Evolutionary conservation across 2,329 filamentous ascomycete genomes (phyloP), one percentile per base, ranked within the genome.

Genomic region (Juglanconis oblonga): DNA sequence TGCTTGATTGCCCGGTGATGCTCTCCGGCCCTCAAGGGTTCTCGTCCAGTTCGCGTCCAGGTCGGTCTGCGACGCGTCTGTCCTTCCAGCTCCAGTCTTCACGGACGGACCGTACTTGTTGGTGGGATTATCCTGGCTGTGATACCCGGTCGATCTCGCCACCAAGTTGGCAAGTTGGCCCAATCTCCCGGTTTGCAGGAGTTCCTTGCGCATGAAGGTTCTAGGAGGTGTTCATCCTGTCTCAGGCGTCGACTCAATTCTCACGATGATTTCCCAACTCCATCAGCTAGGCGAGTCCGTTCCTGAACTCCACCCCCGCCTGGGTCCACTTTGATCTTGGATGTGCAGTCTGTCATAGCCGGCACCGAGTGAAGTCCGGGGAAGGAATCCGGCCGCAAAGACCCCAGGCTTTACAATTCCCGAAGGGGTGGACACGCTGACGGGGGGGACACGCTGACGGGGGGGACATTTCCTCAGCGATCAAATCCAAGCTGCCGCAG

Each of bases 41-140:
- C 24, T 24, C 24, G 24, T 24, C 24, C 24, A 24, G 24, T 24
- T 17, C 17, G 17, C 24, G 24, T 24, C 24, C 24, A 24, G 24
- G 2, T 2, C 24, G 24, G 24, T 24, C 24, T 24, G 24, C 24
- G 38, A 42, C 38, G 38, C 38, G 38, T 9, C 38, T 42, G 38
- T 42, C 38, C 6, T n/a, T 24, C n/a, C n/a, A 42, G 24, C 24
- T 4, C 44, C 55, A 13, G 24, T 10, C 8, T 31, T 38, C 35
- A 32, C 47, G 45, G 55, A 48, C 9, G 29, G 14, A 40, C 35
- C 24, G 44, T 32, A 24, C 5, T 24, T 5, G 14, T 13, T 50
- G 45, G 32, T 29, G 57, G 51, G 50, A 31, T 51, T 10, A 55
- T 55, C 52, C 57, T 36, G 29, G 57, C 29, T 13, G 10, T 44